phyloP scores from a whole-genome alignment of 2,329 filamentous ascomycete genomes.

The Aureobasidium uvarum region DNA sequence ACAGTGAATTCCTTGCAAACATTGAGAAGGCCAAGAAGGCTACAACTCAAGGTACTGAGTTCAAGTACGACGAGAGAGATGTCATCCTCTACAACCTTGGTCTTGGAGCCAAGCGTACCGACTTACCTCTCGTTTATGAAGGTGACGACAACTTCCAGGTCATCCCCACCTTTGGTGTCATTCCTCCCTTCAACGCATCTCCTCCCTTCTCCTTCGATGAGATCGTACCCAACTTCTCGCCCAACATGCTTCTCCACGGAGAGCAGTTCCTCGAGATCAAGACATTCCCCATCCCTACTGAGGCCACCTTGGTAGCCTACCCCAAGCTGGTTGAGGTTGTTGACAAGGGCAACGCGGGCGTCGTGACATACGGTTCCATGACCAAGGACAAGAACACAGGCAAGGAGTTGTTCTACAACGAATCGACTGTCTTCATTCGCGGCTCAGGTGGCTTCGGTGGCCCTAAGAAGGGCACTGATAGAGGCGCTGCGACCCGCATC shows the following conservation, averaged over 20 bases:
- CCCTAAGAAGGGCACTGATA: constrained; percentile 69
- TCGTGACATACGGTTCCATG: constrained; percentile 75
- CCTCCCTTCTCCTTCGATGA: constrained; percentile 76
- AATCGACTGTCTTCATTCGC: constrained; percentile 87
- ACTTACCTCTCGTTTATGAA: constrained; percentile 87
- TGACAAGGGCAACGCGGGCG: constrained; percentile 88
- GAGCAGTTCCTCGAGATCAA: constrained; percentile 97
- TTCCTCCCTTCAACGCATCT: constrained; percentile 86
- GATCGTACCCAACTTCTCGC: constrained; percentile 91
- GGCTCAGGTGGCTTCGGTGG: constrained; percentile 90
- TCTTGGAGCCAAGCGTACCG: constrained; percentile 83
- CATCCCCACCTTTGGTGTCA: constrained; percentile 91
- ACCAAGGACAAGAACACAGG: constrained; percentile 83
- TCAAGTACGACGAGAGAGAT: constrained; percentile 81
- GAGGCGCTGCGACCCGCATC: constrained; percentile 74
- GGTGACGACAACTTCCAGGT: constrained; percentile 89
- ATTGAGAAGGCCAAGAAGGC: constrained; percentile 74
- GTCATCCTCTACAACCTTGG: constrained; percentile 95
- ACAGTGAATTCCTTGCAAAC: constrained; percentile 66
- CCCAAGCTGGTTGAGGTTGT: constrained; percentile 87
- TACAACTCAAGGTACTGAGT: constrained; percentile 70
- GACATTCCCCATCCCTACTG: constrained; percentile 87
- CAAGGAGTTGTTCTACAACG: constrained; percentile 95
- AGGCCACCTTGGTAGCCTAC: constrained; percentile 70
- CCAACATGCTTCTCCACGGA: constrained; percentile 98